Conservation (phyloP, 768 basidiomycete species). For the Baorangia bicolor region DNA sequence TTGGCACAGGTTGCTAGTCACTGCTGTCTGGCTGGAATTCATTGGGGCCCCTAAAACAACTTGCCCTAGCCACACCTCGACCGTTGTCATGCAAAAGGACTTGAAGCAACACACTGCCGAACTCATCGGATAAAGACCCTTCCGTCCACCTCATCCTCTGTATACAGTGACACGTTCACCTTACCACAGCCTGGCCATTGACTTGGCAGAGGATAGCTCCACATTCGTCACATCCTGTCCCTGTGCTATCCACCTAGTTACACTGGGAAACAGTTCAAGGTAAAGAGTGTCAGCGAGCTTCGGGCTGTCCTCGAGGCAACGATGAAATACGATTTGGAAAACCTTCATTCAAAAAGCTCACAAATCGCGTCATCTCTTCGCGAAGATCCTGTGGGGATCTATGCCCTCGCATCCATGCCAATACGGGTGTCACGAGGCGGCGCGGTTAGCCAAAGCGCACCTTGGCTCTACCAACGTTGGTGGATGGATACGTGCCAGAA, state of each 20-base stretch:
- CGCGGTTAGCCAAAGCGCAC: conserved; percentile 8
- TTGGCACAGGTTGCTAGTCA: background rate
- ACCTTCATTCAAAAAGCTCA: conserved; percentile 3
- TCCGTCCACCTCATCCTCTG: conserved; percentile 9
- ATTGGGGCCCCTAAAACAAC: conserved; percentile 1
- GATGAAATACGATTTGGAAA: conserved; percentile 19
- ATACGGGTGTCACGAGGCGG: background rate
- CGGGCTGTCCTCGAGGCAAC: conserved; percentile 5
- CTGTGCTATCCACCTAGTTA: conserved; percentile 7
- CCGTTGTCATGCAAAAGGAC: conserved; percentile 9
- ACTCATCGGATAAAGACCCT: conserved; percentile 13
- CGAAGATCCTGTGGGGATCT: conserved; percentile 7
- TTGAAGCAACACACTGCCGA: conserved; percentile 4
- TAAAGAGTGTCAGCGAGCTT: background rate
- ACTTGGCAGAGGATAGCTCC: conserved; percentile 12
- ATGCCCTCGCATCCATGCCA: conserved; percentile 17
- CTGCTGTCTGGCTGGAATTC: background rate
- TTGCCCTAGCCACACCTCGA: background rate
- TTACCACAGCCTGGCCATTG: conserved; percentile 7
- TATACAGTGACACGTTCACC: conserved; percentile 16
- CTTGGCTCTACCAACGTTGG: conserved; percentile 4
- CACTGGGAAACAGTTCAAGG: background rate
- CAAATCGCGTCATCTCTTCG: background rate
- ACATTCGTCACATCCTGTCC: conserved; percentile 6
- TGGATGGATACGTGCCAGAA: background rate